Conservation (phyloP, 2,329 filamentous ascomycete genomes). For the Didymella keratinophila region DNA sequence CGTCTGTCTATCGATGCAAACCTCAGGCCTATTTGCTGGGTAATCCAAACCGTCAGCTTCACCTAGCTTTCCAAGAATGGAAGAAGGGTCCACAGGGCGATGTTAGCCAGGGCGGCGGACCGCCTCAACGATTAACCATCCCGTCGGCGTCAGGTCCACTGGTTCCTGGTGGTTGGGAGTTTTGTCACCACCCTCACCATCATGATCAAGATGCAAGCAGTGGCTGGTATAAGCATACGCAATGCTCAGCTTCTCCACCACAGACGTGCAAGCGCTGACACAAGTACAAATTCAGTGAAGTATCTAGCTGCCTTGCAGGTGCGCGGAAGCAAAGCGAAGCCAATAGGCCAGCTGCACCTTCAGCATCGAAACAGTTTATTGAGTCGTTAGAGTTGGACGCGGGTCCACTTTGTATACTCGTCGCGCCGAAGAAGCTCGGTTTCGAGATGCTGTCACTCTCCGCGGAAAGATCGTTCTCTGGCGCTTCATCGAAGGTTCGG, state of each 20-base stretch:
- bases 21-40: not conserved
- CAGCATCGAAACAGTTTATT: not conserved
- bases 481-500: not conserved
- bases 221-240: not conserved
- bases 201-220: constrained; percentile 2
- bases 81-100: constrained; percentile 3
- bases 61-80: not conserved
- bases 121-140: constrained; percentile 2
- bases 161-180: constrained; percentile 9
- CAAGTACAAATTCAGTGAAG: not conserved
- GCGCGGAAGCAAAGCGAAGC: not conserved
- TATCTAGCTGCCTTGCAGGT: not conserved
- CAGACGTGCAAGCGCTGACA: not conserved
- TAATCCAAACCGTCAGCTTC: not conserved
- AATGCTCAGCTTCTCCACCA: not conserved
- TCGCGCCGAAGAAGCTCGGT: not conserved
- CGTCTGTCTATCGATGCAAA: not conserved
- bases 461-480: not conserved
- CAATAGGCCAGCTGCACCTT: not conserved
- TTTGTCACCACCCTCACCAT: not conserved
- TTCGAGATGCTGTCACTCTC: not conserved
- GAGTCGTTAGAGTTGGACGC: not conserved
- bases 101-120: constrained; percentile 1
- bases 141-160: constrained; percentile 15
- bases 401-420: not conserved